phyloP scores from a whole-genome alignment of 352 stramenopile genomes.

The Phytophthora boehmeriae region DNA sequence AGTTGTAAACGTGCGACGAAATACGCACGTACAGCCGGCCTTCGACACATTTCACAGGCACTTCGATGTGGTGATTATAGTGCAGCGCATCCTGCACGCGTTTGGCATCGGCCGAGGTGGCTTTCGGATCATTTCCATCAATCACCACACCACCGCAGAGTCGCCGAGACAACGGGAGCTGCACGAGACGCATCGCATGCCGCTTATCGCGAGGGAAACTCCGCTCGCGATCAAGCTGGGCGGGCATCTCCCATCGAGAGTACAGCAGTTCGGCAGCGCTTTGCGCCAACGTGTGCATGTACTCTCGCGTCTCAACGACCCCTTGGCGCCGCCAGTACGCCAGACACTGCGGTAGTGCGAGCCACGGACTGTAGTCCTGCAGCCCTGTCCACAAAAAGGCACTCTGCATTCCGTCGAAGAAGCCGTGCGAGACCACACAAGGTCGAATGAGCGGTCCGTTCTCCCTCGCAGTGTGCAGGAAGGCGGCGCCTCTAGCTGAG shows the following conservation, averaged over 20 bases:
- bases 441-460: slow-evolving; percentile 43
- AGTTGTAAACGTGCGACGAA: slow-evolving; percentile 94
- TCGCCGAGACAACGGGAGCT: slow-evolving; percentile 46
- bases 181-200: slow-evolving; percentile 79
- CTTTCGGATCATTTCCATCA: slow-evolving; percentile 26
- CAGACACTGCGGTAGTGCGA: slow-evolving; percentile 85
- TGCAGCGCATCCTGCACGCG: slow-evolving; percentile 92
- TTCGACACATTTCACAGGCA: slow-evolving; percentile 93
- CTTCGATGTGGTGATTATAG: slow-evolving; percentile 81
- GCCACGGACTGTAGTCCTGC: slow-evolving; percentile 90
- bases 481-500: slow-evolving; percentile 84
- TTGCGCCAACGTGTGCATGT: slow-evolving; percentile 73
- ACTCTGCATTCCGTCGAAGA: slow-evolving; percentile 89
- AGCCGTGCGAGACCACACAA: slow-evolving; percentile 92
- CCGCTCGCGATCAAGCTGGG: slow-evolving; percentile 37
- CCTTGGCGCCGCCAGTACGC: slow-evolving; percentile 82
- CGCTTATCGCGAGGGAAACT: slow-evolving; percentile 60
- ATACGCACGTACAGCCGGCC: slow-evolving; percentile 89
- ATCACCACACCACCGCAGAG: slow-evolving; percentile 52
- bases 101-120: slow-evolving; percentile 89
- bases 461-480: slow-evolving; percentile 76
- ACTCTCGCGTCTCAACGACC: slow-evolving; percentile 46
- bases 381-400: slow-evolving; percentile 94
- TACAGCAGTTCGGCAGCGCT: slow-evolving; percentile 64
- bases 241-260: slow-evolving; percentile 57